These are phyloP conservation scores for Phaeotremella skinneri DNA, from an alignment of 768 basidiomycete genomes.

Conservation along the genomic window DNA sequence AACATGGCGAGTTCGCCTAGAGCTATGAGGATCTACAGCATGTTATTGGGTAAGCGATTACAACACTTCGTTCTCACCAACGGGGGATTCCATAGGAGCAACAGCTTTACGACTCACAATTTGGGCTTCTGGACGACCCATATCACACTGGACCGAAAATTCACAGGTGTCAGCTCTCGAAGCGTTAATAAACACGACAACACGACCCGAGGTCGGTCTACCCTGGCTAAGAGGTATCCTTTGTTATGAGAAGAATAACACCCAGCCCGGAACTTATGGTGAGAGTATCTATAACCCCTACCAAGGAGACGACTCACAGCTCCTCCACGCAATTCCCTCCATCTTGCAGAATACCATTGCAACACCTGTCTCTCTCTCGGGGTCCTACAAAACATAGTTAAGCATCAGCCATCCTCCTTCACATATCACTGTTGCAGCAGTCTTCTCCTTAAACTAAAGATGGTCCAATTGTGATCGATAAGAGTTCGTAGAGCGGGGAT, in stretches of 20 bases:
- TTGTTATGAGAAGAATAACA: conserved; percentile 1
- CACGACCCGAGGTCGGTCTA: background rate
- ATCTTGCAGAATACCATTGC: conserved; percentile 41
- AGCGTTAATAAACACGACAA: background rate
- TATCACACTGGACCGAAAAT: conserved; percentile 30
- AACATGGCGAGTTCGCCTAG: conserved; percentile 38
- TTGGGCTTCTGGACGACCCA: conserved; percentile 48
- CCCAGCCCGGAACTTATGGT: background rate
- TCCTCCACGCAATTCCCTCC: conserved; percentile 44
- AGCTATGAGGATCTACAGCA: conserved; percentile 31
- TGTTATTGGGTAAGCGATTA: conserved; percentile 8
- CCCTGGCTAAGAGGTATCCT: background rate
- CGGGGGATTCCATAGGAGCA: too few species aligned
- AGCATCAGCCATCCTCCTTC: conserved; percentile 5
- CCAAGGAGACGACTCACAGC: conserved; percentile 21
- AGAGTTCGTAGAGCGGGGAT: background rate
- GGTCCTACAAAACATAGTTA: conserved; percentile 13
- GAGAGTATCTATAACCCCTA: background rate
- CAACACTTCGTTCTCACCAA: background rate
- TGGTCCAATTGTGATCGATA: background rate
- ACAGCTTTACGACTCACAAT: conserved; percentile 24
- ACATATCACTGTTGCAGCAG: background rate
- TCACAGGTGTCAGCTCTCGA: too few species aligned
- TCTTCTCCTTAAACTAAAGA: background rate
- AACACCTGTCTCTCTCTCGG: conserved; percentile 41